Base-by-base conservation (phyloP, 2,329 filamentous ascomycete genomes). In the Paramyrothecium sp. region DNA sequence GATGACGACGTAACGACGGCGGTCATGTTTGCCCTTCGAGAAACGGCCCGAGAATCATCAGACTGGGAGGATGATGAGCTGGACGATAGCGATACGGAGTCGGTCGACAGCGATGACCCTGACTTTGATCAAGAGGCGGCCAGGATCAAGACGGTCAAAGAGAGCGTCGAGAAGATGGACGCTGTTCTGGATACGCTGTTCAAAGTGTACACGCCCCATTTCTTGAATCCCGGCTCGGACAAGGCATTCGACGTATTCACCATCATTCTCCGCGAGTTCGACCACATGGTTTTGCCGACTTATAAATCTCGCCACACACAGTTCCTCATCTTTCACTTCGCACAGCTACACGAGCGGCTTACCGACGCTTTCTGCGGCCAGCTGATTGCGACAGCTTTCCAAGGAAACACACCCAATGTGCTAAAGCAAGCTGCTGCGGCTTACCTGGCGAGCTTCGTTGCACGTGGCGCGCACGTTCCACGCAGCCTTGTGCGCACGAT, bases 241-340 rank as follows among this genome's bases (percentile, higher is more conserved):
- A 81, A 86, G 56, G 88, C 90, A 47, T 85, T 90, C 61, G 86
- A 88, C 56, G 86, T 86, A 53, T 91, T 96, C 64, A 88, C 91
- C 54, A 86, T 91, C 56, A 81, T 99, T 44, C 81, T 98, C 26
- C 85, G 88, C 52, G 92, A 96, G 70, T 99, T 99, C 68, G 85
- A 89, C 59, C 90, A 86, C 69, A 91, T 92, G 67, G 92, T 99
- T 58, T 82, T 99, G 30, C 92, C 93, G 3, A 96, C 92, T 16
- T 92, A 95, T 71, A 91, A 92, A 64, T 96, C 92, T 22, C 88
- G 95, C 34, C 94, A 98, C 71, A 92, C 92, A 0, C 95, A 99
- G 68, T 99, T 98, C 66, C 84, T 99, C 51, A 83, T 98, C 53
- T 99, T 99, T 75, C 94, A 97, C 74, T 97, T 96, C 70, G 90